Percentiles rank a stretch among this genome's conserved stretches.
Conservation (phyloP, 208 protist species). For the Acanthamoeba triangularis region DNA sequence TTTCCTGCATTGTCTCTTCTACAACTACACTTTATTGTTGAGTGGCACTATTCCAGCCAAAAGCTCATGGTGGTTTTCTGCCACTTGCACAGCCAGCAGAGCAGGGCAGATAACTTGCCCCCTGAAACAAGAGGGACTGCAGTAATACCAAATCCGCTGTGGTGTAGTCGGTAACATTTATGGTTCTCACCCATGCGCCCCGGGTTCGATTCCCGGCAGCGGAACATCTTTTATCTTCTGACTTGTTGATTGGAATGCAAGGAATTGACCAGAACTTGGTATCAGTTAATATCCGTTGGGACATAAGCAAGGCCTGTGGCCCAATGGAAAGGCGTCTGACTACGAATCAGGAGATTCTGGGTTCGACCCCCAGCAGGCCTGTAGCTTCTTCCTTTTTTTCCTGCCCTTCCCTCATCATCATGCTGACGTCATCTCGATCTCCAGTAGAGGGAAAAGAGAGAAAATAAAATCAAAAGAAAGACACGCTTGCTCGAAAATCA, state of each 20-base stretch:
- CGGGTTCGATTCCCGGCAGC: constrained; percentile 75
- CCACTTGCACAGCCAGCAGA: no score
- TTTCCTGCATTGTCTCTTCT: no score
- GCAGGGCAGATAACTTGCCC: no score
- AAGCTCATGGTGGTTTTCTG: no score
- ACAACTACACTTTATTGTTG: no score
- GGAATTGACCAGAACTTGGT: constrained; percentile 99
- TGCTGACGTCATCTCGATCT: no score
- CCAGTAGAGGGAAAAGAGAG: no score
- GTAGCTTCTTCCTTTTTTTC: background rate
- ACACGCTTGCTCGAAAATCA: background rate
- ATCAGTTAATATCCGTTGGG: constrained; percentile 97
- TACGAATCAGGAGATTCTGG: constrained; percentile 52
- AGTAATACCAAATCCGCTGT: constrained; percentile 73
- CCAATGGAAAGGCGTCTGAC: constrained; percentile 49
- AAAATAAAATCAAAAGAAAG: no score
- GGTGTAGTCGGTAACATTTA: constrained; percentile 77
- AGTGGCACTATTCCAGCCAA: no score
- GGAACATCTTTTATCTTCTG: constrained; percentile 70
- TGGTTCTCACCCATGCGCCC: constrained; percentile 76
- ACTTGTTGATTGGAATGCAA: constrained; percentile 99
- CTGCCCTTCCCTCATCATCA: no score
- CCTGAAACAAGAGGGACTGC: no score
- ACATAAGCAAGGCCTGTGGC: constrained; percentile 34
- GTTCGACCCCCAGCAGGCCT: constrained; percentile 45